phyloP scores from a whole-genome alignment of 1,284 basidiomycete genomes.

The Heliocybe sulcata region DNA sequence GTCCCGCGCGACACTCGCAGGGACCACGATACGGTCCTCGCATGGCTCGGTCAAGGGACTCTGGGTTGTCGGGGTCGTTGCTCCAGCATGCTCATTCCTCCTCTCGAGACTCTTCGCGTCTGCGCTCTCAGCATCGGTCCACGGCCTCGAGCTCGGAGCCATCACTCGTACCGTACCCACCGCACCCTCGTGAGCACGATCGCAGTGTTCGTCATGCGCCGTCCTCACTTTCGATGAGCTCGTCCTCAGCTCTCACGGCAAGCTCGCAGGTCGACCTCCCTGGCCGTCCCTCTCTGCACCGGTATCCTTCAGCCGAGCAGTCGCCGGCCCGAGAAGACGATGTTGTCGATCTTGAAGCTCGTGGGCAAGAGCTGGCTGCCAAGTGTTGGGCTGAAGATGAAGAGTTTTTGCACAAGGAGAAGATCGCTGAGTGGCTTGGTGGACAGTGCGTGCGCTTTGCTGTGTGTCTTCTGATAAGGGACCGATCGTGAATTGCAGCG shows the following conservation, averaged over 20 bases:
- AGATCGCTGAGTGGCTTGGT: slow-evolving; percentile 95
- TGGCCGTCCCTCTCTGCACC: slow-evolving; percentile 33
- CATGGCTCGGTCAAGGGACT: slow-evolving; percentile 28
- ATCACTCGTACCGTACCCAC: slow-evolving; percentile 50
- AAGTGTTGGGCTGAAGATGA: slow-evolving; percentile 88
- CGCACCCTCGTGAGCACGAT: slow-evolving; percentile 38
- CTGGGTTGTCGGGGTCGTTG: slow-evolving; percentile 13
- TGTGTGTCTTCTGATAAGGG: slow-evolving; percentile 1
- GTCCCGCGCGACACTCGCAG: slow-evolving; percentile 18
- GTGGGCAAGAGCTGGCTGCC: slow-evolving; percentile 67
- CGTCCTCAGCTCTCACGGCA: slow-evolving; percentile 19
- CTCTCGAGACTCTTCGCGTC: slow-evolving; percentile 38
- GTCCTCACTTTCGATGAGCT: slow-evolving; percentile 12
- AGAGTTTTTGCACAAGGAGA: slow-evolving; percentile 77
- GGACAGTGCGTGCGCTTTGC: slow-evolving; percentile 56
- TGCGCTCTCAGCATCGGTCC: slow-evolving; percentile 58
- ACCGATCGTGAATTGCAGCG: slow-evolving; percentile 37
- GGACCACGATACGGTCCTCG: slow-evolving; percentile 31
- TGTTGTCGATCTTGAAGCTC: slow-evolving; percentile 49
- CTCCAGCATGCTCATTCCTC: slow-evolving; percentile 23
- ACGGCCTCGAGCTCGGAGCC: slow-evolving; percentile 74
- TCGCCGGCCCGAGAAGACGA: slow-evolving; percentile 42
- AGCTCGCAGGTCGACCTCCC: slow-evolving; percentile 49
- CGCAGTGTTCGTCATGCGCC: slow-evolving; percentile 11
- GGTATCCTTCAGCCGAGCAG: slow-evolving; percentile 32